Evolutionary conservation across 768 basidiomycete genomes (phyloP).

Genomic region (Lactifluus echinatus): DNA sequence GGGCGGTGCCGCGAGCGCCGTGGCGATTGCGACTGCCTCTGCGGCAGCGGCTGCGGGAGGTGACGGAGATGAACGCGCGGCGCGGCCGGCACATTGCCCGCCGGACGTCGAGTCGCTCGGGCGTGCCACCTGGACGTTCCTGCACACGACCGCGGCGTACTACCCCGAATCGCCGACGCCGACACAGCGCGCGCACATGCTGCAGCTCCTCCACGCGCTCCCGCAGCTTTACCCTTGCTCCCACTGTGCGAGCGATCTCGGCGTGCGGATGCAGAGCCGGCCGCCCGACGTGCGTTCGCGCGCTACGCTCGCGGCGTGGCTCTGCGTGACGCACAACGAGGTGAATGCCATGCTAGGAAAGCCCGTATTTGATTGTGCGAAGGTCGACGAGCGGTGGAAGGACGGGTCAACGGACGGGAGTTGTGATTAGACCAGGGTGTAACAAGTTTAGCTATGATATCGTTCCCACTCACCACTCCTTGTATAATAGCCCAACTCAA

Average conservation of each 20-base stretch:
- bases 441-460: too few species aligned
- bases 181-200: slow-evolving; percentile 75
- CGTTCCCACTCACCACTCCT: too few species aligned
- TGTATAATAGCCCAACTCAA: too few species aligned
- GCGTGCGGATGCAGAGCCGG: slow-evolving; percentile 49
- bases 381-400: slow-evolving; percentile 84
- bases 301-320: slow-evolving; percentile 65
- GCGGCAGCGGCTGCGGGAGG: slow-evolving; percentile 16
- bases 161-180: slow-evolving; percentile 79
- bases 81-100: slow-evolving; percentile 64
- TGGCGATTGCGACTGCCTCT: slow-evolving; percentile 28
- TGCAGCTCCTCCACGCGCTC: slow-evolving; percentile 64
- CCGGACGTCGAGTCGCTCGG: slow-evolving; percentile 87
- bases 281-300: slow-evolving; percentile 77
- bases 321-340: slow-evolving; percentile 89
- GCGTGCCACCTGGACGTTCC: slow-evolving; percentile 91
- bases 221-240: slow-evolving; percentile 84
- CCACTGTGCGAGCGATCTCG: slow-evolving; percentile 79
- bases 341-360: slow-evolving; percentile 87
- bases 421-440: slow-evolving; percentile 56
- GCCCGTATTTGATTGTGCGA: slow-evolving; percentile 69
- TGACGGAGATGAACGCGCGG: slow-evolving; percentile 27
- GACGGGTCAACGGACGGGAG: slow-evolving; percentile 83
- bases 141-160: slow-evolving; percentile 92
- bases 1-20: slow-evolving; percentile 28